These are phyloP conservation scores for Russula ochroleuca DNA, from an alignment of 768 basidiomycete genomes.

Conservation along the genomic window DNA sequence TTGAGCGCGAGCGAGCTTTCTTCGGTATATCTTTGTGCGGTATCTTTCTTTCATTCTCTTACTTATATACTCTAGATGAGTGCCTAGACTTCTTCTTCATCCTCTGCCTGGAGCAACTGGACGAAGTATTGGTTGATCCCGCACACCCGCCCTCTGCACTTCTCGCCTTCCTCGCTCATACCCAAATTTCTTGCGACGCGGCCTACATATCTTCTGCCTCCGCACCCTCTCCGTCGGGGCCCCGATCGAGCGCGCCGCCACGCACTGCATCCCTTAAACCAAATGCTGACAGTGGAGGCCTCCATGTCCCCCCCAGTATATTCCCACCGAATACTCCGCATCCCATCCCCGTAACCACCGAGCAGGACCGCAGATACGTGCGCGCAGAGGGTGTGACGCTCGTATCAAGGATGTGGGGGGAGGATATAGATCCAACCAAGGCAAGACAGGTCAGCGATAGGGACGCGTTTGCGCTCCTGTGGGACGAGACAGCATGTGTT, in stretches of 20 bases:
- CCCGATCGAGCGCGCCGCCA: conserved; percentile 39
- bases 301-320: conserved; percentile 50
- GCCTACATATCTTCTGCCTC: conserved; percentile 63
- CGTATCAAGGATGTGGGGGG: conserved; percentile 72
- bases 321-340: conserved; percentile 81
- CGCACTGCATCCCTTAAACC: conserved; percentile 48
- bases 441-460: conserved; percentile 25
- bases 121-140: conserved; percentile 33
- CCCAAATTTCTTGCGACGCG: conserved; percentile 78
- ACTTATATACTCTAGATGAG: conserved; percentile 37
- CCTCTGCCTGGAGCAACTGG: conserved; percentile 33
- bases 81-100: conserved; percentile 29
- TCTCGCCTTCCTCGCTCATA: conserved; percentile 58
- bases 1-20: conserved; percentile 64
- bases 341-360: conserved; percentile 70
- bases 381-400: conserved; percentile 73
- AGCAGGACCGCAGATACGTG: conserved; percentile 72
- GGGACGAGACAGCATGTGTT: conserved; percentile 51
- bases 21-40: conserved; percentile 51
- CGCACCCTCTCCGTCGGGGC: conserved; percentile 35
- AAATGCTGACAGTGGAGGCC: background rate
- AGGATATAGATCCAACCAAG: conserved; percentile 42
- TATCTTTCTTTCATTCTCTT: conserved; percentile 18
- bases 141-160: conserved; percentile 39
- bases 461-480: conserved; percentile 62